Evolutionary conservation across 345 rosid genomes (phyloP).

Genomic region (Laguncularia racemosa): DNA sequence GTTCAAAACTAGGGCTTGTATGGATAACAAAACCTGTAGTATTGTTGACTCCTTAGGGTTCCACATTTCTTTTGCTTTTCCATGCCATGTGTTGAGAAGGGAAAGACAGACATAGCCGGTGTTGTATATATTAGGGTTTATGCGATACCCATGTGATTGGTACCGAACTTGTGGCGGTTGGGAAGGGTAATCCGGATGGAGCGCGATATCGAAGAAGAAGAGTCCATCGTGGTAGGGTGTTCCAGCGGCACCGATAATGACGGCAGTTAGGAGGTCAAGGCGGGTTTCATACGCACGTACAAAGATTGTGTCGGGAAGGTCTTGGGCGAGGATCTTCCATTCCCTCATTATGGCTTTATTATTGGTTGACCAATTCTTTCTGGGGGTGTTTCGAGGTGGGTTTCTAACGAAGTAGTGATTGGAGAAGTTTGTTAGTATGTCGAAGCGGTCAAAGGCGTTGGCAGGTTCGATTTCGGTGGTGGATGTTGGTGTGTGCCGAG

Average conservation of each 20-base stretch:
- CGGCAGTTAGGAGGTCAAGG: conserved; percentile 42
- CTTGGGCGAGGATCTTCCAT: conserved; percentile 38
- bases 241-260: conserved; percentile 40
- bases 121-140: conserved; percentile 53
- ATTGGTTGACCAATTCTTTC: conserved; percentile 9
- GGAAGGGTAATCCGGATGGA: conserved; percentile 43
- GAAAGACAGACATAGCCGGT: conserved; percentile 46
- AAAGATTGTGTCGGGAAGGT: conserved; percentile 43
- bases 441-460: conserved; percentile 14
- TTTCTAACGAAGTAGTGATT: conserved; percentile 6
- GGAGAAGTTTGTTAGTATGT: conserved; percentile 5
- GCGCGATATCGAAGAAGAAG: conserved; percentile 53
- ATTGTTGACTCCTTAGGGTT: conserved; percentile 34
- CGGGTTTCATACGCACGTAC: conserved; percentile 52
- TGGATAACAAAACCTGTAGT: conserved; percentile 48
- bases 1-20: conserved; percentile 51
- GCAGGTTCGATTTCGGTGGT: no score
- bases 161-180: conserved; percentile 39
- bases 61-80: conserved; percentile 41
- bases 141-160: conserved; percentile 35
- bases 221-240: conserved; percentile 67
- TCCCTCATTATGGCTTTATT: conserved; percentile 41
- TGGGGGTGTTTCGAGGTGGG: neutral
- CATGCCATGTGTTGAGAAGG: conserved; percentile 47
- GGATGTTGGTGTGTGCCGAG: no score